These are phyloP conservation scores for Lumnitzera racemosa DNA, from an alignment of 345 rosid genomes.

Conservation along the genomic window DNA sequence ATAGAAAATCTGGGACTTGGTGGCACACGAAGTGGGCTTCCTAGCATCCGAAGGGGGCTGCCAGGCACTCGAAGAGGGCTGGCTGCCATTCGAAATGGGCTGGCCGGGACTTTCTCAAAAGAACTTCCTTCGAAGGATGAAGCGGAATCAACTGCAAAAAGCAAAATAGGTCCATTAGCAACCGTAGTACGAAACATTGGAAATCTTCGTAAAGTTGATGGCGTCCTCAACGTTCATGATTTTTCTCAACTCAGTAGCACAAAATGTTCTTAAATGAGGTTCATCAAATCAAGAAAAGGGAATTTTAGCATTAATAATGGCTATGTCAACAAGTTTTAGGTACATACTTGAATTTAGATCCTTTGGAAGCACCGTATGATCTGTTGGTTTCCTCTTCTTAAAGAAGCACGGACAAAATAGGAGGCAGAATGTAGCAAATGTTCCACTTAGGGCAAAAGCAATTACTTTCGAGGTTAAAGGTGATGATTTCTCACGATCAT, in stretches of 20 bases:
- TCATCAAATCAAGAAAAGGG: background rate
- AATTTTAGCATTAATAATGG: background rate
- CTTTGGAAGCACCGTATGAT: conserved; percentile 47
- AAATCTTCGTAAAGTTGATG: conserved; percentile 1
- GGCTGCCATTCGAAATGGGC: conserved; percentile 61
- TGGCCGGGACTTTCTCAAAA: conserved; percentile 53
- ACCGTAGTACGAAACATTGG: background rate
- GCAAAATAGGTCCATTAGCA: conserved; percentile 3
- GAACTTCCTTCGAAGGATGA: conserved; percentile 46
- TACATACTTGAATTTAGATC: conserved; percentile 62
- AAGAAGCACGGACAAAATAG: conserved; percentile 54
- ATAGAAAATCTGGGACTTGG: conserved; percentile 74
- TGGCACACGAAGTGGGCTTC: conserved; percentile 68
- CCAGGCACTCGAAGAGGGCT: conserved; percentile 63
- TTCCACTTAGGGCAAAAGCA: conserved; percentile 41
- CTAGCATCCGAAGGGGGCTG: conserved; percentile 59
- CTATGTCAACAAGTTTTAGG: background rate
- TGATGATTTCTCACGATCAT: too few relatives aligned
- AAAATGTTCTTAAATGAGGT: background rate
- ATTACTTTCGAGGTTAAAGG: conserved; percentile 15
- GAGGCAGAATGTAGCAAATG: conserved; percentile 37
- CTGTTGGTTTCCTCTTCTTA: conserved; percentile 48
- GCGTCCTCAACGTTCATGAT: too few relatives aligned
- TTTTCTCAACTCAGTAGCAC: too few relatives aligned
- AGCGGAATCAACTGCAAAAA: conserved; percentile 57